Evolutionary conservation across 345 rosid genomes (phyloP), one percentile per base, ranked within the genome.

Genomic region (Cardiospermum halicacabum): DNA sequence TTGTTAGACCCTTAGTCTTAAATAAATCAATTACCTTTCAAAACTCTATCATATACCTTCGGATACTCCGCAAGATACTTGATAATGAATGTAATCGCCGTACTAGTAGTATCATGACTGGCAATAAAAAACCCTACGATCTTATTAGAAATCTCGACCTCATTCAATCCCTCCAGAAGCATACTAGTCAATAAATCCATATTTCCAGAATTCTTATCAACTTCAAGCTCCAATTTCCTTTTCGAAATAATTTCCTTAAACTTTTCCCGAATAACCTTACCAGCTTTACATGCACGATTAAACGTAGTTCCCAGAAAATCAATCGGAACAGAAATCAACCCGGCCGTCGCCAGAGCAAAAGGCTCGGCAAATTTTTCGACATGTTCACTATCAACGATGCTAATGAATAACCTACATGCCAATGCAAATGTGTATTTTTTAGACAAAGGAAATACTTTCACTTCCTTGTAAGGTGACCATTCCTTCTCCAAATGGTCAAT

Each of bases 221-320:
- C 69, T 8, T 11, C 5, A 4, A 59, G 12, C 73, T 77, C 71
- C 40, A 39, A 31, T 28, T 70, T 74, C 65, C 74, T 77, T 67
- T 56, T 69, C 5, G 55, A 18, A 2, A 74, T 67, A 12, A 67
- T 65, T 3, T 45, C 68, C 0, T 55, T 21, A 18, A 74, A 73
- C 58, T 51, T 65, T 27, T 54, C 36, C 0, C 70, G 48, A 16
- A 77, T 73, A 40, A 5, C 5, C 11, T 47, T 67, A 13, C 72
- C 72, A 0, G 66, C 78, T 49, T 63, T 67, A 55, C 74, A 60
- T 1, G 81, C 75, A 0, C 53, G 16, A 16, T 32, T 59, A 31
- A 70, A 77, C 2, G 78, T 34, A 11, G 65, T 74, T 0, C 81
- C 75, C 0, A 75, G 78, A 49, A 77, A 60, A 68, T 77, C 60